Percentiles rank a stretch among this genome's conserved stretches.
These are phyloP conservation scores for Chlamydomonas sphaeroides DNA, from an alignment of 139 green algal species.

Conservation along the genomic window DNA sequence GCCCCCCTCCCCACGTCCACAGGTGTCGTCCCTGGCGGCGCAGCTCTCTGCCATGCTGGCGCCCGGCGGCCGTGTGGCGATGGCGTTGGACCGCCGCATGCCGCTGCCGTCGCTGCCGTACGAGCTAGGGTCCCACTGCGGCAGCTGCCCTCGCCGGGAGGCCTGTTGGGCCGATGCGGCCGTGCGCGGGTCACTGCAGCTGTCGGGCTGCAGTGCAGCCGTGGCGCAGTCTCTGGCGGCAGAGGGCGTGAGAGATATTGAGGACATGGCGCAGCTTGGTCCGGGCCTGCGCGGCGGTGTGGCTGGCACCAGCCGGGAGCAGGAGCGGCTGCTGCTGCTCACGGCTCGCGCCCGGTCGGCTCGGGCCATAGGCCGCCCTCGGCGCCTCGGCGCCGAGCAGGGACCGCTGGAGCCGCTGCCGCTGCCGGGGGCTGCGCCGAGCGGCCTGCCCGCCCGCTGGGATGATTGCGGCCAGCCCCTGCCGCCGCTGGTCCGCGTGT, in stretches of 20 bases:
- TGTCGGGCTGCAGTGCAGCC: background rate
- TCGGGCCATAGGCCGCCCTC: too few species aligned
- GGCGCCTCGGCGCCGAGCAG: too few species aligned
- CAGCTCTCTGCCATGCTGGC: background rate
- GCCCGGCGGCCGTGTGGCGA: constrained; percentile 8
- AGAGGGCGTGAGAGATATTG: constrained; percentile 9
- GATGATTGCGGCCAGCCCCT: background rate
- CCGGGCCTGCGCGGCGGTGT: background rate
- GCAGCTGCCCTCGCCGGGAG: background rate
- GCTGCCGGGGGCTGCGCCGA: constrained; percentile 1
- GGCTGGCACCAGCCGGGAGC: background rate
- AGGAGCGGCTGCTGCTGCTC: constrained; percentile 2
- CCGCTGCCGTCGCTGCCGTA: constrained; percentile 11
- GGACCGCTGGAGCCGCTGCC: background rate
- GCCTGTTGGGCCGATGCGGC: constrained; percentile 8
- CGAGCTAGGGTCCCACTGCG: constrained; percentile 13
- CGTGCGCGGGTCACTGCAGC: constrained; percentile 1
- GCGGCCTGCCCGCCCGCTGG: background rate
- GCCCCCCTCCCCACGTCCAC: too few species aligned
- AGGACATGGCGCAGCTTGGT: constrained; percentile 4
- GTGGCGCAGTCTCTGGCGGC: constrained; percentile 2
- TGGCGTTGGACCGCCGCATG: background rate
- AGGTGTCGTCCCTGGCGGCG: background rate
- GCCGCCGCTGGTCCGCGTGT: constrained; percentile 18
- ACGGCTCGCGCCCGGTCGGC: background rate